A percentile compares a stretch with the other conserved stretches of the same genome.
Conservation (phyloP, 768 basidiomycete genomes). For the Grammothele lineata region DNA sequence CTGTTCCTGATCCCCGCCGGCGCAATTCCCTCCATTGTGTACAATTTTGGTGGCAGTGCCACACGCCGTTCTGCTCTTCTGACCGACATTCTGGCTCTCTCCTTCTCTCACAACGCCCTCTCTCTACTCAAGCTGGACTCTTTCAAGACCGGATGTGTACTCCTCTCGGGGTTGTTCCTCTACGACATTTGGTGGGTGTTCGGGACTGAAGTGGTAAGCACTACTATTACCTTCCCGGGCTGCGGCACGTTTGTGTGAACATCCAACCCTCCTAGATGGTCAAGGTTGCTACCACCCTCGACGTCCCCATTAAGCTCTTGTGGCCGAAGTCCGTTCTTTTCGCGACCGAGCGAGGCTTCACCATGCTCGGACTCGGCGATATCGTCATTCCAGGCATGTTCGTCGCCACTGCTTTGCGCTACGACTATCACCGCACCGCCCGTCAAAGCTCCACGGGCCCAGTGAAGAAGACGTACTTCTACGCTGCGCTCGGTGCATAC, state of each 20-base stretch:
- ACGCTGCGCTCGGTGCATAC: conserved; percentile 65
- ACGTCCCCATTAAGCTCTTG: conserved; percentile 90
- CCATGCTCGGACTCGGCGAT: conserved; percentile 92
- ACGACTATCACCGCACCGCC: conserved; percentile 53
- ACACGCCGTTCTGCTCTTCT: conserved; percentile 60
- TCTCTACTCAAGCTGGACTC: conserved; percentile 81
- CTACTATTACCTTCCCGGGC: background rate
- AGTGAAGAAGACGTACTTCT: conserved; percentile 76
- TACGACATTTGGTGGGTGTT: conserved; percentile 98
- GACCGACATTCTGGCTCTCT: conserved; percentile 71
- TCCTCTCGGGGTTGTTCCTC: conserved; percentile 81
- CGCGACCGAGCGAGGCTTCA: conserved; percentile 54
- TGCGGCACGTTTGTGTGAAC: background rate
- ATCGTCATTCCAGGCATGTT: conserved; percentile 68
- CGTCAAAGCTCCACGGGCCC: conserved; percentile 23
- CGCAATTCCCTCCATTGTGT: conserved; percentile 60
- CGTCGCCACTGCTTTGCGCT: conserved; percentile 81
- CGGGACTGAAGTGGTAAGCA: conserved; percentile 74
- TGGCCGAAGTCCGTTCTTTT: conserved; percentile 69
- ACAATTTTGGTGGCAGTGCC: conserved; percentile 38
- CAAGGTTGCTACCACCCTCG: conserved; percentile 83
- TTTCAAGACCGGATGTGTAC: conserved; percentile 79
- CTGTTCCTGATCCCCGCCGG: conserved; percentile 55
- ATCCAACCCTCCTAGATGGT: conserved; percentile 65
- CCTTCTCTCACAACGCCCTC: conserved; percentile 79